Evolutionary conservation across 257 asterid species (phyloP).

Genomic region (Verbascum thapsus): DNA sequence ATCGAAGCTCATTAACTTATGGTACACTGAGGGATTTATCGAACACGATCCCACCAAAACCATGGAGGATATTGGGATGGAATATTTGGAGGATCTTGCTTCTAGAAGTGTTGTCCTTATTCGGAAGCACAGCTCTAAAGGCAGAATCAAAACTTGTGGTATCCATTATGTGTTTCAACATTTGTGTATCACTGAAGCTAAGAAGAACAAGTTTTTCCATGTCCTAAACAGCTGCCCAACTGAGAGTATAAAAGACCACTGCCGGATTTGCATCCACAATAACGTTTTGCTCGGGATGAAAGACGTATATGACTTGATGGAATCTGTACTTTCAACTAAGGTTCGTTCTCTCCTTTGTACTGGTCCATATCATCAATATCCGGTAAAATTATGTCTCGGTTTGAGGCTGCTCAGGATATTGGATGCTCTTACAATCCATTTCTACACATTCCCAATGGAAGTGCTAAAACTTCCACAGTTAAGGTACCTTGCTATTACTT

Average conservation of each 20-base stretch:
- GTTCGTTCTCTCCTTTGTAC: constrained; percentile 7
- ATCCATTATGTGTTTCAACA: constrained; percentile 11
- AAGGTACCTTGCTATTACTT: too few species aligned
- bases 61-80: not conserved
- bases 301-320: not conserved
- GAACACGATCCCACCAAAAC: not conserved
- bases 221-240: not conserved
- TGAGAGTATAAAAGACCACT: not conserved
- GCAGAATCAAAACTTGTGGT: constrained; percentile 5
- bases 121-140: not conserved
- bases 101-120: constrained; percentile 12
- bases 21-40: constrained; percentile 32
- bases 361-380: not conserved
- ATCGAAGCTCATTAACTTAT: constrained; percentile 5
- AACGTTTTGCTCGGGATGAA: constrained; percentile 12
- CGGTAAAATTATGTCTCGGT: not conserved
- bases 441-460: not conserved
- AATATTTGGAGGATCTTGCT: constrained; percentile 23
- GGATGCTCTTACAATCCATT: constrained; percentile 12
- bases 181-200: constrained; percentile 10
- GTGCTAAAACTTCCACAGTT: not conserved
- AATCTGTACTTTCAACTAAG: not conserved
- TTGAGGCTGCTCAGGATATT: constrained; percentile 7
- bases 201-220: constrained; percentile 10
- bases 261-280: constrained; percentile 17